phyloP scores from a whole-genome alignment of 106 monocot genomes.

The Hemerocallis citrina region DNA sequence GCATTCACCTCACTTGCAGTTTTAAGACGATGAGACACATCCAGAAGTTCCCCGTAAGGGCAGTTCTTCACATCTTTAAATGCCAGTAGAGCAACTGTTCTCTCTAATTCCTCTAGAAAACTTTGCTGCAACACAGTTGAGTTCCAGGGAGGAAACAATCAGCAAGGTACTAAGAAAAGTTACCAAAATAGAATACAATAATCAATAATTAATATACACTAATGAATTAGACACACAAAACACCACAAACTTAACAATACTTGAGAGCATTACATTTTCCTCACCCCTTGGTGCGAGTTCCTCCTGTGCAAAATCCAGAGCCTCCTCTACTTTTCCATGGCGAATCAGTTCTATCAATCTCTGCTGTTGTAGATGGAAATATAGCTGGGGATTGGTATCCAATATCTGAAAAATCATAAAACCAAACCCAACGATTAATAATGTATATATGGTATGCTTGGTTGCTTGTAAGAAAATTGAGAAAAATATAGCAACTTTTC shows the following conservation, averaged over 20 bases:
- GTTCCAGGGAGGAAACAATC: neutral
- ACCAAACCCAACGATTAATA: neutral
- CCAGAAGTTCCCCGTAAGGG: slow-evolving; percentile 81
- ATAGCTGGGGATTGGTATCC: slow-evolving; percentile 89
- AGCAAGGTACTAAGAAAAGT: neutral
- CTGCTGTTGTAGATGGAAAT: slow-evolving; percentile 96
- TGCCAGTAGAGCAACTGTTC: slow-evolving; percentile 81
- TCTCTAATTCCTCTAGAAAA: slow-evolving; percentile 87
- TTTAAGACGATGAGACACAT: slow-evolving; percentile 87
- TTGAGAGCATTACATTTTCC: slow-evolving; percentile 64
- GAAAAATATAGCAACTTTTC: too few species aligned
- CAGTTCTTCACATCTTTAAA: slow-evolving; percentile 87
- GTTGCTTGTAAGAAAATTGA: too few species aligned
- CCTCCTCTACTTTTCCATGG: slow-evolving; percentile 74
- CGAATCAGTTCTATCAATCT: slow-evolving; percentile 90
- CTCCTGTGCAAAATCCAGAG: slow-evolving; percentile 94
- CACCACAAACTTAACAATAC: neutral
- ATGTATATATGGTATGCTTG: too few species aligned
- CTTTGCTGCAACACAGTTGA: slow-evolving; percentile 41
- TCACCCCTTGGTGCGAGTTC: slow-evolving; percentile 93
- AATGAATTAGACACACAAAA: neutral
- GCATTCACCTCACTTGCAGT: slow-evolving; percentile 98
- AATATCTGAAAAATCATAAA: slow-evolving; percentile 61
- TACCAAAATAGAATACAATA: neutral
- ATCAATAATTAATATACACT: neutral